These are phyloP conservation scores for Cyclotella choctawhatcheeana DNA, from an alignment of 108 stramenopile species.

Conservation along the genomic window DNA sequence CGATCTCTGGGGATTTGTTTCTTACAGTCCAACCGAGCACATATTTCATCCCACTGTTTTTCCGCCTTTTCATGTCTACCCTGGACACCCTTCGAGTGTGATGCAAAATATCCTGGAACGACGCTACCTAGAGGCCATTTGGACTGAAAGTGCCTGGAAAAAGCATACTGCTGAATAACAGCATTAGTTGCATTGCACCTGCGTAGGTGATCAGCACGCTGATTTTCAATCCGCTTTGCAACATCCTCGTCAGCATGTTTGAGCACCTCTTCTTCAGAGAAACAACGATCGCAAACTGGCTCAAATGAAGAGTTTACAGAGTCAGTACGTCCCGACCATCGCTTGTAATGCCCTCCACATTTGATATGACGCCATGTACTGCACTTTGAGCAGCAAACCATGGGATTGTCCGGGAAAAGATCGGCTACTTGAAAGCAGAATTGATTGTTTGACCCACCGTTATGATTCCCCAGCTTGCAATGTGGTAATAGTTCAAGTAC, in stretches of 20 bases:
- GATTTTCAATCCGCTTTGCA: slow-evolving; percentile 62
- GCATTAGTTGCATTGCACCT: slow-evolving; percentile 69
- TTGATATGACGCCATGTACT: slow-evolving; percentile 87
- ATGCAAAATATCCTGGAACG: slow-evolving; percentile 67
- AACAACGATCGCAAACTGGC: slow-evolving; percentile 79
- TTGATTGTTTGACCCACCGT: slow-evolving; percentile 36
- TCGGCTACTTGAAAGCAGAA: slow-evolving; percentile 87
- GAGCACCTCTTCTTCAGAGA: slow-evolving; percentile 63
- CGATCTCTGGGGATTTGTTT: slow-evolving; percentile 62
- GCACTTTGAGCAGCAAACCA: slow-evolving; percentile 87
- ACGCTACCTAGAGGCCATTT: slow-evolving; percentile 87
- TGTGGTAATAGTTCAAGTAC: slow-evolving; percentile 85
- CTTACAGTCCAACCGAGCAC: slow-evolving; percentile 43
- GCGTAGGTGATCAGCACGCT: slow-evolving; percentile 80
- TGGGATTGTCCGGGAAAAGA: slow-evolving; percentile 66
- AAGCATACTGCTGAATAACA: slow-evolving; percentile 78
- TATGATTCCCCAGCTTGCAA: slow-evolving; percentile 64
- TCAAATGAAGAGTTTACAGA: slow-evolving; percentile 52
- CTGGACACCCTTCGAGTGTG: slow-evolving; percentile 80
- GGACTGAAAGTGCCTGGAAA: slow-evolving; percentile 80
- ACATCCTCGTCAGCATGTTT: slow-evolving; percentile 41
- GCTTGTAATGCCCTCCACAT: slow-evolving; percentile 87
- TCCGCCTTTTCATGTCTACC: slow-evolving; percentile 84
- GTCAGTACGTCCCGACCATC: slow-evolving; percentile 60
- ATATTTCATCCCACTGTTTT: slow-evolving; percentile 86